Conservation (phyloP, 768 basidiomycete genomes). For the Termitomyces sp. region DNA sequence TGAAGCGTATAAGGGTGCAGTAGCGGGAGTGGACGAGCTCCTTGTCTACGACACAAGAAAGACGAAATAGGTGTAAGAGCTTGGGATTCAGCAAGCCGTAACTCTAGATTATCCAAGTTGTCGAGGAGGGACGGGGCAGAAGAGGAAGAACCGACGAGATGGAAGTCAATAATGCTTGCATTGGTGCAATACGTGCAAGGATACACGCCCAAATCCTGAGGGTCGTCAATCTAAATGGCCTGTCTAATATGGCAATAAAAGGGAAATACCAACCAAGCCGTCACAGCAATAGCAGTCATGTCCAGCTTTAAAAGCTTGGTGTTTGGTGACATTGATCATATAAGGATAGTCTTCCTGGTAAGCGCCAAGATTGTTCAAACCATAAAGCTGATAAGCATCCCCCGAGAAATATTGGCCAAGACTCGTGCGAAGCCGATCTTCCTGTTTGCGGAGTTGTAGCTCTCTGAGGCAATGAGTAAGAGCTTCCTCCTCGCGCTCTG, state of each 20-base stretch:
- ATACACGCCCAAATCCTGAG: not conserved
- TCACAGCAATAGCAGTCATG: not conserved
- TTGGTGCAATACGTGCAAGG: not conserved
- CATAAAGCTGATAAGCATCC: not conserved
- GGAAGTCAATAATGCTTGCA: not conserved
- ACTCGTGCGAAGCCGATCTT: not conserved
- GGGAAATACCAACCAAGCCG: not conserved
- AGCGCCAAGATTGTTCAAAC: not conserved
- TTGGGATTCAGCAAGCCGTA: not conserved
- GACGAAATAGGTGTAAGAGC: not conserved
- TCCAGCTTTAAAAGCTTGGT: not conserved
- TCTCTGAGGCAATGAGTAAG: slow-evolving; percentile 18
- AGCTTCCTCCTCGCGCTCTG: slow-evolving; percentile 22
- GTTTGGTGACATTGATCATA: not conserved
- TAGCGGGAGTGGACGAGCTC: not conserved
- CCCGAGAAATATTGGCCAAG: not conserved
- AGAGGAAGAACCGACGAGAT: not conserved
- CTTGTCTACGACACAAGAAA: not conserved
- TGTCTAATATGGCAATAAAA: not conserved
- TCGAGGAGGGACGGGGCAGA: not conserved
- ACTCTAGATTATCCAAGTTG: not conserved
- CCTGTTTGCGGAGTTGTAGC: slow-evolving; percentile 11
- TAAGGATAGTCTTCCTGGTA: no score
- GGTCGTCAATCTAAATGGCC: not conserved
- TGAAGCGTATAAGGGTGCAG: not conserved